Percentiles rank a stretch among this genome's conserved stretches.
Conservation (phyloP, 495 filamentous ascomycete genomes). For the Aspergillus cristatus region DNA sequence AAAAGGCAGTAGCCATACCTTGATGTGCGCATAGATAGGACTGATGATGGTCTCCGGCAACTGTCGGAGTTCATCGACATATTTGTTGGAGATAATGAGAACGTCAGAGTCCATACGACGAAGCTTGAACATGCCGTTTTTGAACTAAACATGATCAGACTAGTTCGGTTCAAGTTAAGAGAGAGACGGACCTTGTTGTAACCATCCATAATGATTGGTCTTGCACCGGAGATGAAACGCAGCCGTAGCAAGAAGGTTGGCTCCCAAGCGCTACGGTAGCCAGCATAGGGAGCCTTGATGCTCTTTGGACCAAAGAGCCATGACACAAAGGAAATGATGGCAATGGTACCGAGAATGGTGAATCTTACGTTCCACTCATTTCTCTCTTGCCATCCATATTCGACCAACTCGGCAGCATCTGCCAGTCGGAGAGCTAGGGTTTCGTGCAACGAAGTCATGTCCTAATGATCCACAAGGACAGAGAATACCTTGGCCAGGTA, state of each 20-base stretch:
- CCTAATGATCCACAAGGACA: not conserved
- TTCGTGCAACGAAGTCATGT: no score
- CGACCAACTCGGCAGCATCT: not conserved
- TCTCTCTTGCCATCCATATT: no score
- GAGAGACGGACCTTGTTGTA: not conserved
- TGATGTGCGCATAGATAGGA: not conserved
- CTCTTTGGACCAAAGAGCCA: not conserved
- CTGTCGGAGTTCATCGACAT: not conserved
- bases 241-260: not conserved
- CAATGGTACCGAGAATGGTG: not conserved
- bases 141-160: not conserved
- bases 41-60: not conserved
- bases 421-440: not conserved
- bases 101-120: not conserved
- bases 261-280: not conserved
- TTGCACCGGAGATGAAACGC: not conserved
- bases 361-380: no score
- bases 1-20: no score
- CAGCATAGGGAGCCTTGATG: not conserved
- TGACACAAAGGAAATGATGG: not conserved
- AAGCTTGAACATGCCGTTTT: not conserved
- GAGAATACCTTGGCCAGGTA: not conserved
- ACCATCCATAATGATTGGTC: not conserved
- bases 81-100: not conserved
- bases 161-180: not conserved